Conservation (phyloP, 108 stramenopile species). For the Schizochytrium sp. region DNA sequence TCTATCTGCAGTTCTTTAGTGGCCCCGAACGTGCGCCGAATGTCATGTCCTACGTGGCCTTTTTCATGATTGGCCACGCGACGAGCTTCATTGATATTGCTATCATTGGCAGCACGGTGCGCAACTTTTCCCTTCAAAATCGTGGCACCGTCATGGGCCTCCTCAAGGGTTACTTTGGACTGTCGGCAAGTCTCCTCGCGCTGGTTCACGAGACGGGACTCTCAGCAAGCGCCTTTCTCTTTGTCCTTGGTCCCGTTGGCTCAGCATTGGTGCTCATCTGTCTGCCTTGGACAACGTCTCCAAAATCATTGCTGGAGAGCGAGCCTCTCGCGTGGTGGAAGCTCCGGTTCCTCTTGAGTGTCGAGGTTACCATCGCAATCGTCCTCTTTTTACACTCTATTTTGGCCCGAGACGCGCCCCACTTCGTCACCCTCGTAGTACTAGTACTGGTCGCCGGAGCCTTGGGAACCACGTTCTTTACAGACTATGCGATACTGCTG, state of each 20-base stretch:
- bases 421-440: background rate
- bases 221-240: background rate
- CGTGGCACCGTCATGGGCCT: conserved; percentile 10
- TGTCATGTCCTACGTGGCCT: background rate
- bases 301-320: background rate
- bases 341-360: background rate
- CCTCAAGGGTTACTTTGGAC: conserved; percentile 16
- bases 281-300: background rate
- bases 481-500: too few species aligned
- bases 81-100: background rate
- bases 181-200: background rate
- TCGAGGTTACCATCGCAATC: background rate
- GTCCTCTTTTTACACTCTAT: background rate
- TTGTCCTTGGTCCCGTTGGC: background rate
- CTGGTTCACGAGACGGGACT: background rate
- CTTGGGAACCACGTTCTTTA: background rate
- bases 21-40: background rate
- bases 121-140: background rate
- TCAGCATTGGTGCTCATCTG: background rate
- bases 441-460: background rate
- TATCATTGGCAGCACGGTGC: background rate
- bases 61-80: conserved; percentile 2
- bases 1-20: background rate
- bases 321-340: background rate
- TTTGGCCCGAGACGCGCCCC: background rate